Conservation (phyloP, 176 grass and related monocot genomes). For the Oryza nivara region DNA sequence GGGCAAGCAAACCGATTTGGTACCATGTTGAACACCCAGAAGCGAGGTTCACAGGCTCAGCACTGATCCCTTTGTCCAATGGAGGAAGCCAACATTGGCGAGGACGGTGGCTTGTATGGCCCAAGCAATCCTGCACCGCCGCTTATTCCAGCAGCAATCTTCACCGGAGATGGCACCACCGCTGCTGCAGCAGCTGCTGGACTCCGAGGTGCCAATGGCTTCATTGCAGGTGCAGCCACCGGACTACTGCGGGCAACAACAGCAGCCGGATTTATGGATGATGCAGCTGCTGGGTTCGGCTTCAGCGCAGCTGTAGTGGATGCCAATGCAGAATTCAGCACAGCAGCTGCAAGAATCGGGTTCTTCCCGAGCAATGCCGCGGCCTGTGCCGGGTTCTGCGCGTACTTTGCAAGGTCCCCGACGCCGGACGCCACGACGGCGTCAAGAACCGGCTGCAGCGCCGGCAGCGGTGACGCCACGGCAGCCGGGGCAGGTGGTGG, state of each 20-base stretch:
- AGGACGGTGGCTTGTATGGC: slow-evolving; percentile 40
- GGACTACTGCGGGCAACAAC: slow-evolving; percentile 2
- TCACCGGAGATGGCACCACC: background rate
- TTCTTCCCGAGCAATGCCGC: slow-evolving; percentile 62
- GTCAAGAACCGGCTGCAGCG: slow-evolving; percentile 34
- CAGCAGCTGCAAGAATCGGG: slow-evolving; percentile 59
- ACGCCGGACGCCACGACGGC: slow-evolving; percentile 32
- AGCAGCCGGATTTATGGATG: background rate
- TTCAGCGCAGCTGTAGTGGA: background rate
- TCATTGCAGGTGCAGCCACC: background rate
- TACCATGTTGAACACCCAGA: slow-evolving; percentile 29
- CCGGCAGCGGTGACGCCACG: slow-evolving; percentile 5
- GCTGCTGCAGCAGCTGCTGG: background rate
- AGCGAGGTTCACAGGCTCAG: background rate
- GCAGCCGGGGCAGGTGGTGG: background rate
- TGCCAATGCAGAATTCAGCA: slow-evolving; percentile 41
- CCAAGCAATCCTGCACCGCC: slow-evolving; percentile 21
- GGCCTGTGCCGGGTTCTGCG: slow-evolving; percentile 50
- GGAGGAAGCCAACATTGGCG: background rate
- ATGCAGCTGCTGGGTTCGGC: background rate
- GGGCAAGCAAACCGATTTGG: background rate
- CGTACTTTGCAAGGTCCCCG: slow-evolving; percentile 43
- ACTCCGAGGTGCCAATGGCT: background rate
- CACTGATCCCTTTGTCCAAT: slow-evolving; percentile 6
- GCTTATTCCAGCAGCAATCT: background rate